Evolutionary conservation across 2,329 filamentous ascomycete species (phyloP).

Genomic region (Aureobasidium sp.): DNA sequence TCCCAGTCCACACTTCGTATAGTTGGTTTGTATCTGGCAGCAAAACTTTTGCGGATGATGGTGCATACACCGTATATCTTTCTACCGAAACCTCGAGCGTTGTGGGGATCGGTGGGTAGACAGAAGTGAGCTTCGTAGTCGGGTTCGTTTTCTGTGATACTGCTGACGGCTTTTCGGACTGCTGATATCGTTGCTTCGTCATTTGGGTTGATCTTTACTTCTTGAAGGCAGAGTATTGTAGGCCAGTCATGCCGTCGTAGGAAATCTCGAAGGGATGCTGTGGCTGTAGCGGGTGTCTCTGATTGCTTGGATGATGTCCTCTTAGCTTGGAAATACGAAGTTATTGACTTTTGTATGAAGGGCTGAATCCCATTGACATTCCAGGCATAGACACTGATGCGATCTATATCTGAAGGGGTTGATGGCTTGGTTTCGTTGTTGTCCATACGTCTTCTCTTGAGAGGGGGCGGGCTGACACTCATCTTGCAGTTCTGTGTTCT

Average conservation of each 20-base stretch:
- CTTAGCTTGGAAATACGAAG: slow-evolving; percentile 28
- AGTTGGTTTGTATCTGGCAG: slow-evolving; percentile 18
- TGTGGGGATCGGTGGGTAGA: slow-evolving; percentile 41
- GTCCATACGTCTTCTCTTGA: slow-evolving; percentile 19
- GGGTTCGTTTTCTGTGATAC: slow-evolving; percentile 21
- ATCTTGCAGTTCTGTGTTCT: background rate
- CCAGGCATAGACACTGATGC: slow-evolving; percentile 37
- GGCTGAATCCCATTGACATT: slow-evolving; percentile 41
- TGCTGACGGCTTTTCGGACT: slow-evolving; percentile 31
- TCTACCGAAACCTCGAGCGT: slow-evolving; percentile 42
- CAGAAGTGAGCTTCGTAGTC: slow-evolving; percentile 37
- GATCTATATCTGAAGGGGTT: background rate
- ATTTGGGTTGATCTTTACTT: slow-evolving; percentile 38
- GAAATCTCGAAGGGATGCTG: slow-evolving; percentile 32
- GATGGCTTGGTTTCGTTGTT: background rate
- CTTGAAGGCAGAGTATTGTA: slow-evolving; percentile 39
- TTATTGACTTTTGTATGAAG: slow-evolving; percentile 34
- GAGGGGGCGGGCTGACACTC: slow-evolving; percentile 24
- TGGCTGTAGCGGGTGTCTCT: background rate
- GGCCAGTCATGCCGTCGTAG: slow-evolving; percentile 39
- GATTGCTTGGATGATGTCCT: background rate
- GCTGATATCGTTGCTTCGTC: slow-evolving; percentile 33
- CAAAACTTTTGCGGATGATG: slow-evolving; percentile 39
- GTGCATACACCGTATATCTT: slow-evolving; percentile 46
- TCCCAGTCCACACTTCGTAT: slow-evolving; percentile 43